A percentile compares a stretch with the other conserved stretches of the same genome.
Conservation (phyloP, 1,284 basidiomycete genomes). For the Malassezia dermatis region DNA sequence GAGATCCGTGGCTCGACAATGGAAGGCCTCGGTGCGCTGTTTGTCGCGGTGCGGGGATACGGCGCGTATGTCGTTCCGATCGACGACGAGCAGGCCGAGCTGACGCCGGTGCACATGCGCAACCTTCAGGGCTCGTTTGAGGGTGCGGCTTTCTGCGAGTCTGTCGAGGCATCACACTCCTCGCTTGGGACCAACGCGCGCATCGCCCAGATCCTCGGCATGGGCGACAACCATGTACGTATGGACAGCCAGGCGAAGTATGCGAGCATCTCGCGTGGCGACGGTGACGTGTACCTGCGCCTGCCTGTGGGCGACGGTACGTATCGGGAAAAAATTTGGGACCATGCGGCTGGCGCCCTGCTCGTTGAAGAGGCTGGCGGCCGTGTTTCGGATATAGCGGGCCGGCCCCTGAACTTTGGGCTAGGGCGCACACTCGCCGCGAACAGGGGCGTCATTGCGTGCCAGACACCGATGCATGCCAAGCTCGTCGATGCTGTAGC, state of each 20-base stretch:
- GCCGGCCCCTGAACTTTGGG: conserved; percentile 71
- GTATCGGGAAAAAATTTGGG: conserved; percentile 88
- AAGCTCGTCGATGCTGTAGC: conserved; percentile 66
- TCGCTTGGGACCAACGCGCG: conserved; percentile 69
- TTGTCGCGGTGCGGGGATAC: conserved; percentile 38
- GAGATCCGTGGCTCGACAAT: conserved; percentile 28
- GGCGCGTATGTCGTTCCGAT: conserved; percentile 36
- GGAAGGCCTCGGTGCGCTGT: conserved; percentile 37
- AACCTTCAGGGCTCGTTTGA: conserved; percentile 43
- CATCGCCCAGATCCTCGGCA: conserved; percentile 62
- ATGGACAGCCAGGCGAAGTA: conserved; percentile 99
- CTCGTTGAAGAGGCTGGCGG: conserved; percentile 85
- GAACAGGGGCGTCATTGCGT: conserved; percentile 78
- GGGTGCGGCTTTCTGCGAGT: conserved; percentile 70
- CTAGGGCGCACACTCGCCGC: conserved; percentile 71
- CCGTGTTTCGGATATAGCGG: conserved; percentile 69
- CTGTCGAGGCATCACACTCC: conserved; percentile 83
- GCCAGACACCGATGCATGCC: conserved; percentile 59
- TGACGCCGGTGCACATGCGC: conserved; percentile 36
- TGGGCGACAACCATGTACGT: conserved; percentile 58
- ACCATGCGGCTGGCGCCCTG: conserved; percentile 79
- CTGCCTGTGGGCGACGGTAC: conserved; percentile 70
- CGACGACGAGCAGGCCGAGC: conserved; percentile 17
- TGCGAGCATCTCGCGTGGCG: conserved; percentile 71
- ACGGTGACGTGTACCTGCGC: conserved; percentile 78